Evolutionary conservation across 1,139 yeast genomes (phyloP).

Genomic region (Taiozyma sp.): DNA sequence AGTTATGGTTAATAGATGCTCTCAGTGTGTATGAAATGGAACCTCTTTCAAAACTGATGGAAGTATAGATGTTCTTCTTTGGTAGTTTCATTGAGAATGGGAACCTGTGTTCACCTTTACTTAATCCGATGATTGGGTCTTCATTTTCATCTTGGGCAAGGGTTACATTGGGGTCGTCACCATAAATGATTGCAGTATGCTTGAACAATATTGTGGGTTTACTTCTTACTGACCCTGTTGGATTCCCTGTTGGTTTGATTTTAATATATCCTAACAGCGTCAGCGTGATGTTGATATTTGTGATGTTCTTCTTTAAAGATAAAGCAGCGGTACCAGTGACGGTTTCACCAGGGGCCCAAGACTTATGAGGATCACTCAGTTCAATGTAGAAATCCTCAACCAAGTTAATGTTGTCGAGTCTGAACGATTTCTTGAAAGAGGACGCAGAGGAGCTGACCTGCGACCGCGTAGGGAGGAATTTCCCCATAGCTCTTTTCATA

Average conservation of each 20-base stretch:
- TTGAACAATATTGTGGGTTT: conserved; percentile 53
- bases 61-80: conserved; percentile 61
- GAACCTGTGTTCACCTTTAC: conserved; percentile 82
- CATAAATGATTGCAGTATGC: conserved; percentile 66
- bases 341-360: conserved; percentile 57
- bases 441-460: conserved; percentile 12
- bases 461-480: conserved; percentile 20
- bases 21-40: conserved; percentile 64
- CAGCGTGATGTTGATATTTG: conserved; percentile 49
- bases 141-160: conserved; percentile 6
- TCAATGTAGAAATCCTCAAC: conserved; percentile 64
- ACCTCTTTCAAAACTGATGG: conserved; percentile 83
- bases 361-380: conserved; percentile 67
- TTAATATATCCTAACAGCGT: conserved; percentile 54
- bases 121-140: conserved; percentile 38
- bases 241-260: conserved; percentile 36
- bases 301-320: conserved; percentile 49
- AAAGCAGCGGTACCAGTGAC: conserved; percentile 59
- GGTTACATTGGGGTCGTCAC: conserved; percentile 31
- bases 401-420: conserved; percentile 37
- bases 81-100: conserved; percentile 83
- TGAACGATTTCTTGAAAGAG: conserved; percentile 26
- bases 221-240: conserved; percentile 48
- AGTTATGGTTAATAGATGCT: conserved; percentile 42
- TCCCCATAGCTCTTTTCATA: conserved; percentile 23